Evolutionary conservation across 495 filamentous ascomycete species (phyloP).

Genomic region (Beverwykella pulmonaria): DNA sequence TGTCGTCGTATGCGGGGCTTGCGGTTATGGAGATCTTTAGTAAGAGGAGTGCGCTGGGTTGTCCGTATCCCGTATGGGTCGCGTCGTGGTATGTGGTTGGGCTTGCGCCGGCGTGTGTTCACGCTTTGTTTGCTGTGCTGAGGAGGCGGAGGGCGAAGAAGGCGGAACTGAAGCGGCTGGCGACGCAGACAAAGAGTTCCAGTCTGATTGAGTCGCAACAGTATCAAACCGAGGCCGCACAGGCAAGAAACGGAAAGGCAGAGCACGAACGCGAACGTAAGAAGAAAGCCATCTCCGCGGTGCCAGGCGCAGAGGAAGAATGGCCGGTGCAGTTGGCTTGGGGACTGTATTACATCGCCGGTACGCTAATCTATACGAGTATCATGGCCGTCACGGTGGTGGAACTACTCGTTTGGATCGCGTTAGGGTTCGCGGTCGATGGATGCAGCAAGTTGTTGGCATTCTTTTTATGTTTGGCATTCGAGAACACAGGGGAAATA

Average conservation of each 20-base stretch:
- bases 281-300: slow-evolving; percentile 7
- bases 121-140: slow-evolving; percentile 7
- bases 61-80: slow-evolving; percentile 25
- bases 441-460: slow-evolving; percentile 29
- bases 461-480: slow-evolving; percentile 25
- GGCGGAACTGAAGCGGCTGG: too few species aligned
- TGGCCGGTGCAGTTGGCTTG: slow-evolving; percentile 31
- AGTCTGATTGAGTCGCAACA: too few species aligned
- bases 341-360: slow-evolving; percentile 33
- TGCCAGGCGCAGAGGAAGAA: slow-evolving; percentile 23
- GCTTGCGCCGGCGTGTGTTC: slow-evolving; percentile 19
- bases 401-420: slow-evolving; percentile 28
- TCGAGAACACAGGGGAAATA: slow-evolving; percentile 5
- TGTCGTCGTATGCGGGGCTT: slow-evolving; percentile 10
- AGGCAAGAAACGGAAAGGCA: neutral
- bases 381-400: slow-evolving; percentile 32
- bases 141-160: neutral
- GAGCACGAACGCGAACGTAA: neutral
- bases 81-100: slow-evolving; percentile 25
- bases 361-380: slow-evolving; percentile 27
- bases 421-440: slow-evolving; percentile 20
- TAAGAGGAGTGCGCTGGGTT: slow-evolving; percentile 28
- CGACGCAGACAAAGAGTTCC: too few species aligned
- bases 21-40: slow-evolving; percentile 25
- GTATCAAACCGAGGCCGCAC: too few species aligned